Evolutionary conservation across 176 grass and related monocot species (phyloP), one percentile per base, ranked within the genome.

Genomic region (Chloris gayana): DNA sequence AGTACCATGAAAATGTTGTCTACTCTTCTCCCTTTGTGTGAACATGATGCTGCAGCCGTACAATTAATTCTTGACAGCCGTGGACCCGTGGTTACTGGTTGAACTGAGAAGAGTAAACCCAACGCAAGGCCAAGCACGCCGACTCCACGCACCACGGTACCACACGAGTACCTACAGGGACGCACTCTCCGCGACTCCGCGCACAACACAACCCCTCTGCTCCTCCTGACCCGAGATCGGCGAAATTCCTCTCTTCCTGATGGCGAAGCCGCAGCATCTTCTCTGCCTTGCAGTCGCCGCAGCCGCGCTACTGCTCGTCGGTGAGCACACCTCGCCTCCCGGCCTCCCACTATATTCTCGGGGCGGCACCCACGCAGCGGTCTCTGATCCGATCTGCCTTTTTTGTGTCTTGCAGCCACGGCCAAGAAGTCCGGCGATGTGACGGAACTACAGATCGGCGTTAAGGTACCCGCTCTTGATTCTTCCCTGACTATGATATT

Each of bases 371-470:
- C 32, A 15, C 57, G 12, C 29, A 19, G 69, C 21, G 18, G 4
- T 49, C 62, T 89, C 57, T 60, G 78, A 88, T 86, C 83, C 27
- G 74, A 86, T 88, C 79, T 64, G 72, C 18, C 26, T 33, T 29
- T 38, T 27, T 6, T 2, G 6, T 35, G 75, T 67, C 65, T 61
- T 88, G 66, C 83, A 99, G 96, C 72, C 80, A 88, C 76, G 19
- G 93, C 92, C 60, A 95, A 93, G 90, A 95, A 90, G 84, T 91
- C 79, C 29, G 88, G 84, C 45, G 96, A 95, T 62, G 96, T 99
- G 41, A 86, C 88, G 46, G 92, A 93, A 44, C 96, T 95, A 37
- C 96, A 95, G 90, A 99, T 99, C 82, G 93, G 96, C 27, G 86
- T 99, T 13, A 99, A 95, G 93, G 93, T 99, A 91, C 5, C 6